Conservation (phyloP, 2,329 filamentous ascomycete genomes). For the Epichloe glyceriae region DNA sequence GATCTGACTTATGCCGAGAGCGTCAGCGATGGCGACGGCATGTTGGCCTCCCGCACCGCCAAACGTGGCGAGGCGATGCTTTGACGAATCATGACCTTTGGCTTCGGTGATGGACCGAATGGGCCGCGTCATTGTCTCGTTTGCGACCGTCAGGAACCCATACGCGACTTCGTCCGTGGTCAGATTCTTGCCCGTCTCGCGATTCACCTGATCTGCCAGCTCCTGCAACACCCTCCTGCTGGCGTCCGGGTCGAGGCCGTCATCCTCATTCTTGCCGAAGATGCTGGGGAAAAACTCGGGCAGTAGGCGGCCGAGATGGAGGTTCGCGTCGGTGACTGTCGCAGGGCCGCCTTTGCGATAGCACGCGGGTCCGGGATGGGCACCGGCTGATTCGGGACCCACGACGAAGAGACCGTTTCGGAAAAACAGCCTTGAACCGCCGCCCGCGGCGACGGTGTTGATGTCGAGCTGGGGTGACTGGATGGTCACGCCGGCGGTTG, state of each 20-base stretch:
- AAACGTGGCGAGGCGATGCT: slow-evolving; percentile 23
- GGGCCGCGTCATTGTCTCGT: slow-evolving; percentile 23
- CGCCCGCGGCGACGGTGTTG: slow-evolving; percentile 67
- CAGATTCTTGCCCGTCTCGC: slow-evolving; percentile 12
- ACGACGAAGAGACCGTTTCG: slow-evolving; percentile 61
- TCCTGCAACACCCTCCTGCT: slow-evolving; percentile 26
- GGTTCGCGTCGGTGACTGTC: slow-evolving; percentile 60
- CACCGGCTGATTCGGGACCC: slow-evolving; percentile 57
- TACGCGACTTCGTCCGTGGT: slow-evolving; percentile 23
- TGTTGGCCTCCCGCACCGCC: slow-evolving; percentile 30
- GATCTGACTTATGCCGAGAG: slow-evolving; percentile 29
- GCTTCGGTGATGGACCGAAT: slow-evolving; percentile 24
- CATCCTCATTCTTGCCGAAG: slow-evolving; percentile 12
- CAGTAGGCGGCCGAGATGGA: slow-evolving; percentile 47
- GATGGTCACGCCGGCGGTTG: slow-evolving; percentile 65
- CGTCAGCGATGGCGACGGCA: slow-evolving; percentile 28
- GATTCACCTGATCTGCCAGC: slow-evolving; percentile 29
- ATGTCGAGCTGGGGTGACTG: slow-evolving; percentile 72
- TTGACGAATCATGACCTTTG: slow-evolving; percentile 21
- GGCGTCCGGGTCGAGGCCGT: slow-evolving; percentile 26
- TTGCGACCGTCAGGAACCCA: slow-evolving; percentile 24
- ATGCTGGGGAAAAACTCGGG: slow-evolving; percentile 61
- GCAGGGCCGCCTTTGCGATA: slow-evolving; percentile 61
- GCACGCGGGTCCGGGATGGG: slow-evolving; percentile 59
- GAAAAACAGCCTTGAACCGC: slow-evolving; percentile 58